phyloP scores from a whole-genome alignment of 2,329 filamentous ascomycete species.

The Apiospora koreana region DNA sequence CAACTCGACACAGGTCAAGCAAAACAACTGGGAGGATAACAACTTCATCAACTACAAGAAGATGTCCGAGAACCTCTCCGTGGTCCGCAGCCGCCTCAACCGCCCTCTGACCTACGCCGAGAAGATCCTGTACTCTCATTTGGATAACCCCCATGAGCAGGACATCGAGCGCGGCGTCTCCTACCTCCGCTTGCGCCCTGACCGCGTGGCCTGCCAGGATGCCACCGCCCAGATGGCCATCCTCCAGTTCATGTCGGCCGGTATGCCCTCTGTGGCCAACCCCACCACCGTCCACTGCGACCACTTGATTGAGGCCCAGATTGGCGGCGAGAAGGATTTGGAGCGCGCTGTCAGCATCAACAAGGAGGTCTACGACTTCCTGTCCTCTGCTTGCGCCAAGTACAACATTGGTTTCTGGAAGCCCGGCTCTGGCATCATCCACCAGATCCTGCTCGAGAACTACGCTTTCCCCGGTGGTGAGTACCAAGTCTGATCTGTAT shows the following conservation, averaged over 20 bases:
- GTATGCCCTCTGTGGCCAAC: conserved; percentile 93
- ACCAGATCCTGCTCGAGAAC: conserved; percentile 98
- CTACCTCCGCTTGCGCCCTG: conserved; percentile 94
- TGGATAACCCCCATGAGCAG: conserved; percentile 94
- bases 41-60: conserved; percentile 99
- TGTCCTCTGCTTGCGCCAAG: conserved; percentile 91
- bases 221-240: conserved; percentile 99
- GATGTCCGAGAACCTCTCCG: conserved; percentile 94
- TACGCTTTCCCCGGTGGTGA: conserved; percentile 94
- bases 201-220: conserved; percentile 99
- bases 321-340: conserved; percentile 92
- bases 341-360: conserved; percentile 89
- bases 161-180: conserved; percentile 95
- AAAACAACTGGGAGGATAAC: conserved; percentile 94
- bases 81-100: conserved; percentile 89
- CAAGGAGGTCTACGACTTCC: conserved; percentile 99
- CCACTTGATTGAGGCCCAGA: conserved; percentile 97
- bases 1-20: conserved; percentile 63
- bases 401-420: conserved; percentile 99
- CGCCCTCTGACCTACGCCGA: conserved; percentile 92
- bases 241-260: conserved; percentile 98
- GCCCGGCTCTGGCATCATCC: conserved; percentile 98
- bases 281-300: conserved; percentile 97
- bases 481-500: not conserved
- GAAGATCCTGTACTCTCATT: conserved; percentile 98